A percentile compares a stretch with the other conserved stretches of the same genome.
Conservation (phyloP, 75 land plant species). For the Sequoia sempervirens region DNA sequence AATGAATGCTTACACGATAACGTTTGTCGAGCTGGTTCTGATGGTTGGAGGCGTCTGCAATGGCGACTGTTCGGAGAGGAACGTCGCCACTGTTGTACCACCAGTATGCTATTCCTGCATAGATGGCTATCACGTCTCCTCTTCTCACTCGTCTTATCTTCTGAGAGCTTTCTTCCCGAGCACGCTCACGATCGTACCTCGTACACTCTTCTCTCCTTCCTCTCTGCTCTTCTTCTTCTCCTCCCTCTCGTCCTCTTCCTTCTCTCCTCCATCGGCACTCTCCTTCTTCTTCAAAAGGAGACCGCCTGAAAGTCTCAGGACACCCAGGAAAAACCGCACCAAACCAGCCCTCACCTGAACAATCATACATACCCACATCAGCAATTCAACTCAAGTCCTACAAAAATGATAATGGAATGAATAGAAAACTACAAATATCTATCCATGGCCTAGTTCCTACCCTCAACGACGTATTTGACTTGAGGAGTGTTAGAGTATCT, state of each 20-base stretch:
- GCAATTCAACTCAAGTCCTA: not conserved
- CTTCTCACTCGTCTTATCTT: constrained; percentile 16
- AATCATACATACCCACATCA: not conserved
- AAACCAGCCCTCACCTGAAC: too few species aligned
- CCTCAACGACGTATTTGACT: constrained; percentile 24
- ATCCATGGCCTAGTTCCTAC: too few species aligned
- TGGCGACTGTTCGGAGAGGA: constrained; percentile 12
- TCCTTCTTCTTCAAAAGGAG: not conserved
- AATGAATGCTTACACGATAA: constrained; percentile 10
- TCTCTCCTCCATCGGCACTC: not conserved
- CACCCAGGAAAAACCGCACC: not conserved
- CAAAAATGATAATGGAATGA: too few species aligned
- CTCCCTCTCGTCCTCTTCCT: not conserved
- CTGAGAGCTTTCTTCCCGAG: constrained; percentile 22
- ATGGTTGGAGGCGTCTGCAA: constrained; percentile 17
- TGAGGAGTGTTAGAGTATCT: constrained; percentile 18
- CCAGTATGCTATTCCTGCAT: constrained; percentile 33
- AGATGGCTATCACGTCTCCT: constrained; percentile 36
- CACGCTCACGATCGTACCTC: not conserved
- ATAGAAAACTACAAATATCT: too few species aligned
- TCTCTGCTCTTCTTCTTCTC: not conserved
- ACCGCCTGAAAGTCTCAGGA: not conserved
- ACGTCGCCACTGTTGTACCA: constrained; percentile 25
- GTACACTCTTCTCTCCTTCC: not conserved
- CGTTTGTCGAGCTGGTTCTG: constrained; percentile 37